Evolutionary conservation across 495 filamentous ascomycete genomes (phyloP).

Genomic region (Lentithecium fluviatile): DNA sequence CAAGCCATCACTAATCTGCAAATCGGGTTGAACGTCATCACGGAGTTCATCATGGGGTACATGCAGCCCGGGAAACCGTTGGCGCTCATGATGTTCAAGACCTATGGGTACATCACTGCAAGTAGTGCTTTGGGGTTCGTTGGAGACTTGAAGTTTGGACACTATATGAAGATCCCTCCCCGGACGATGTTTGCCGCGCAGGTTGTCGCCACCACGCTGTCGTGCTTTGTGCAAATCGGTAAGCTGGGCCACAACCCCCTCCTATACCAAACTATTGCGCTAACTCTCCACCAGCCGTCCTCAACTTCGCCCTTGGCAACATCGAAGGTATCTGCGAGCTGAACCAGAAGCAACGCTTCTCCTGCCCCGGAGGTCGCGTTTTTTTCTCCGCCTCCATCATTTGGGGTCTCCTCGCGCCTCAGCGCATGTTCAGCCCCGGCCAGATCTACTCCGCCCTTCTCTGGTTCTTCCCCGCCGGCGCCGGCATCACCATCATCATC

Average conservation of each 20-base stretch:
- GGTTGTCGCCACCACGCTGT: slow-evolving; percentile 56
- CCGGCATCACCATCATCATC: slow-evolving; percentile 55
- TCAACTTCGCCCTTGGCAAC: slow-evolving; percentile 62
- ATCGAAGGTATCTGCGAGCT: slow-evolving; percentile 62
- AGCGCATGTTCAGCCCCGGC: slow-evolving; percentile 65
- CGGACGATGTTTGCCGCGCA: slow-evolving; percentile 68
- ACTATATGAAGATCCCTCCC: slow-evolving; percentile 75
- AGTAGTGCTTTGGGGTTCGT: slow-evolving; percentile 56
- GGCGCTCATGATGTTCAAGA: slow-evolving; percentile 74
- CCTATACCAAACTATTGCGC: neutral
- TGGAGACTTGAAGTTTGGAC: slow-evolving; percentile 45
- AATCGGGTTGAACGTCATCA: slow-evolving; percentile 37
- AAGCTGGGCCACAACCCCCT: neutral
- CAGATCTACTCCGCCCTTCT: slow-evolving; percentile 65
- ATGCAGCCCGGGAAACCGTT: slow-evolving; percentile 65
- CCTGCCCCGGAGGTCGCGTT: slow-evolving; percentile 65
- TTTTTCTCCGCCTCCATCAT: slow-evolving; percentile 69
- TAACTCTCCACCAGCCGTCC: slow-evolving; percentile 50
- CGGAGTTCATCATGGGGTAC: slow-evolving; percentile 71
- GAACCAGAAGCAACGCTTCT: slow-evolving; percentile 62
- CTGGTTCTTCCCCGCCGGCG: slow-evolving; percentile 63
- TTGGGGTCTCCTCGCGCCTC: slow-evolving; percentile 68
- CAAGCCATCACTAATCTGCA: slow-evolving; percentile 42
- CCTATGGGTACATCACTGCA: slow-evolving; percentile 71
- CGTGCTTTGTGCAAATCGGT: slow-evolving; percentile 59